These are phyloP conservation scores for Eimeria maxima DNA, from an alignment of 169 alveolate genomes.

Conservation along the genomic window DNA sequence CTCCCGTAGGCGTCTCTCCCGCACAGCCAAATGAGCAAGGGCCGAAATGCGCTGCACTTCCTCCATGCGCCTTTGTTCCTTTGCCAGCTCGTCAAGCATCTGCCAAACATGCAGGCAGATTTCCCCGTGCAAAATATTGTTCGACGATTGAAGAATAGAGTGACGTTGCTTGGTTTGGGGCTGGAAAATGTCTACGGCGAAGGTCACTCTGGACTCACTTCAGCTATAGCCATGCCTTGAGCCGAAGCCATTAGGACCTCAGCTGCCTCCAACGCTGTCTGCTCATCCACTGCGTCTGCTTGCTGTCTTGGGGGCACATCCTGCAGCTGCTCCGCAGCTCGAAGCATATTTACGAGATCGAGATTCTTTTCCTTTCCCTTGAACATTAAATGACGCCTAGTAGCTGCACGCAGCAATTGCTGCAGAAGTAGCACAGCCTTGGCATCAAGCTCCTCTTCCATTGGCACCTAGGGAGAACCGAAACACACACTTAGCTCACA, in stretches of 20 bases:
- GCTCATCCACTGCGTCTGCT: slow-evolving; percentile 6
- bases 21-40: slow-evolving; percentile 95
- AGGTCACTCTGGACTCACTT: slow-evolving; percentile 6
- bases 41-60: slow-evolving; percentile 91
- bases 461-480: slow-evolving; percentile 50
- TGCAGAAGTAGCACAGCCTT: slow-evolving; percentile 93
- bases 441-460: slow-evolving; percentile 87
- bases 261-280: slow-evolving; percentile 69
- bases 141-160: not conserved
- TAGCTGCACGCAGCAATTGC: slow-evolving; percentile 95
- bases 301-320: slow-evolving; percentile 87
- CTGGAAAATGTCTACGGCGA: not conserved
- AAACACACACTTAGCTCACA: not conserved
- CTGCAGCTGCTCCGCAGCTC: slow-evolving; percentile 94
- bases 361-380: slow-evolving; percentile 95
- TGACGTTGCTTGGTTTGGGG: not conserved
- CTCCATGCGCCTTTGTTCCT: slow-evolving; percentile 91
- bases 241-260: slow-evolving; percentile 77
- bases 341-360: slow-evolving; percentile 92
- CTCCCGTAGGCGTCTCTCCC: slow-evolving; percentile 96
- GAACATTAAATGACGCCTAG: slow-evolving; percentile 94
- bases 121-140: not conserved
- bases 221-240: slow-evolving; percentile 73
- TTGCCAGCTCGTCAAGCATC: slow-evolving; percentile 94
- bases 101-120: slow-evolving; percentile 79